These are phyloP conservation scores for Thinopyrum elongatum DNA, from an alignment of 176 grass and related monocot species.

Conservation along the genomic window DNA sequence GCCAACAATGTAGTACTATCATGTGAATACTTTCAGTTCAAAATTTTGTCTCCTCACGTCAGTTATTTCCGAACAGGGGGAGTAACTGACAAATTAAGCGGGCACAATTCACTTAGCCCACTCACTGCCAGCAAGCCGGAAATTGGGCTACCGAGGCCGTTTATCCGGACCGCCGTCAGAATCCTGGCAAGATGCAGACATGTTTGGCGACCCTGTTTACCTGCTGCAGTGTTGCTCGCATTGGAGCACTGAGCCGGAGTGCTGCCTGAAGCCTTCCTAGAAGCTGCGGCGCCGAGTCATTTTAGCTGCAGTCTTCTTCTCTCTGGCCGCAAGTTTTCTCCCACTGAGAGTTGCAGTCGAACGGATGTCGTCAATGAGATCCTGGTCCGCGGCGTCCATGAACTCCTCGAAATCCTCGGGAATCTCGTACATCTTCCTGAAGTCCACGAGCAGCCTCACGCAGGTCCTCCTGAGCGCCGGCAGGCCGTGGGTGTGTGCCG, in stretches of 20 bases:
- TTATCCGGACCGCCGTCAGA: not conserved
- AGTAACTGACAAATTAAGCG: too few species aligned
- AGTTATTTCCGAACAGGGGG: too few species aligned
- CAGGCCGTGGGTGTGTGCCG: conserved; percentile 38
- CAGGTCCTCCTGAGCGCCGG: conserved; percentile 42
- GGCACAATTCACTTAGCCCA: too few species aligned
- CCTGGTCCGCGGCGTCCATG: conserved; percentile 1
- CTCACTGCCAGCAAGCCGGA: not conserved
- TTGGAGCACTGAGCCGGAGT: not conserved
- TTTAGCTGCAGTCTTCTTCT: not conserved
- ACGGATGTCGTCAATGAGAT: not conserved
- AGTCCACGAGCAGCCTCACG: conserved; percentile 26
- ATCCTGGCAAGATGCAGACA: not conserved
- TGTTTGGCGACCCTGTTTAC: not conserved
- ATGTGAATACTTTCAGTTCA: too few species aligned
- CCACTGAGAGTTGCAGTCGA: not conserved
- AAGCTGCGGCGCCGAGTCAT: not conserved
- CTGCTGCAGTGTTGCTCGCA: not conserved
- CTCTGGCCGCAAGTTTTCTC: not conserved
- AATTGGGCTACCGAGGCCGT: not conserved
- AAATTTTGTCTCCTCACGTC: too few species aligned
- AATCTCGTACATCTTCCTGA: not conserved
- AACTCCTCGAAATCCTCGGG: conserved; percentile 25
- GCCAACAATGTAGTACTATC: too few species aligned
- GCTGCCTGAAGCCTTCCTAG: not conserved